Base-by-base conservation (phyloP, 2,329 filamentous ascomycete species). In the Pestalotiopsis sp. region DNA sequence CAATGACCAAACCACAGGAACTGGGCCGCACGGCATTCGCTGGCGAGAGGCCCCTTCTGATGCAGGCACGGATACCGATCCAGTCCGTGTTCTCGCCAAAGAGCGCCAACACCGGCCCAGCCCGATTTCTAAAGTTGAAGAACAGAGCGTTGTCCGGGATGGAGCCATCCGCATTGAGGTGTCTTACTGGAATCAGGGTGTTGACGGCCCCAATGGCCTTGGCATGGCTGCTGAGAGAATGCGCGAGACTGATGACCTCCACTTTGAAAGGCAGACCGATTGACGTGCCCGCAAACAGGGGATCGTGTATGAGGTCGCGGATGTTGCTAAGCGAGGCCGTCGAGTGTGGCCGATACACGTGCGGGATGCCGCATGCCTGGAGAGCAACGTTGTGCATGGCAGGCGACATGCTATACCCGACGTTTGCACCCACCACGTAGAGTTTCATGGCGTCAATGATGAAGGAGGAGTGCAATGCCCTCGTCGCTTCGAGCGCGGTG, bases 81-180 rank as follows among this genome's bases (percentile, higher is more conserved):
- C 92, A 94, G 76, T 94, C 92, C 0, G 92, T 94, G 68, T 94
- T 94, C 68, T 94, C 91, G 1, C 92, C 92, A 70, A 93, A 92
- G 0, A 94, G 82, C 0, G 89, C 91, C 69, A 87, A 86, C 6
- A 93, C 87, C 0, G 89, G 86, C 0, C 92, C 91, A 1, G 89
- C 85, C 57, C 88, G 84, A 70, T 90, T 90, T 66, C 88, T 83
- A 68, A 87, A 84, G n/a, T 81, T 79, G 68, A 84, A 83, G 20
- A 84, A 78, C 9, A 88, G 78, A 1, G 84, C 83, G 4, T 87
- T 86, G 38, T 85, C 82, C 0, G 89, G 86, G 0, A 89, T 84
- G 44, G 82, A 84, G 1, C 86, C 87, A 67, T 90, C 86, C 0
- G 82, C 76, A n/a, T 85, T 83, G 0, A 89, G 77, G 13, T 86